A percentile compares a stretch with the other conserved stretches of the same genome.
Evolutionary conservation across 345 rosid species (phyloP).

Genomic region (Eutrema heterophyllum): DNA sequence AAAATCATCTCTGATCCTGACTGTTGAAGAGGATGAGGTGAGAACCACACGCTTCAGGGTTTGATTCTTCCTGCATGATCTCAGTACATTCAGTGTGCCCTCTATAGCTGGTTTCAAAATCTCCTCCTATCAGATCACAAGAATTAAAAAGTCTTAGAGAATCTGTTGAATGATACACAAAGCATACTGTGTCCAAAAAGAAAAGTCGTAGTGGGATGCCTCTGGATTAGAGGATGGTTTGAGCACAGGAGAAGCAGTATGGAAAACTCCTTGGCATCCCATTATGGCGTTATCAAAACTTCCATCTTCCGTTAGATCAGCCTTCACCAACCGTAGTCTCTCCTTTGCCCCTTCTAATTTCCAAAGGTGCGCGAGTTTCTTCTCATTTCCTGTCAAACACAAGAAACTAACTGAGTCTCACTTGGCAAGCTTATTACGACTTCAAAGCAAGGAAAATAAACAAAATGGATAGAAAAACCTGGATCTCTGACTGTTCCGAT

Average conservation of each 20-base stretch:
- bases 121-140: slow-evolving; percentile 49
- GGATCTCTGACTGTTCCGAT: slow-evolving; percentile 90
- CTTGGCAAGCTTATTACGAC: not conserved
- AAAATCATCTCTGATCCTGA: slow-evolving; percentile 62
- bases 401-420: not conserved
- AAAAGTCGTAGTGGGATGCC: slow-evolving; percentile 33
- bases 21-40: slow-evolving; percentile 84
- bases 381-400: slow-evolving; percentile 47
- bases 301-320: slow-evolving; percentile 64
- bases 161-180: not conserved
- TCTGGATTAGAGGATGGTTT: slow-evolving; percentile 73
- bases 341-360: slow-evolving; percentile 76
- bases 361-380: slow-evolving; percentile 75
- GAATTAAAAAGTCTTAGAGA: not conserved
- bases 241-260: slow-evolving; percentile 87
- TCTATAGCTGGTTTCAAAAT: slow-evolving; percentile 73
- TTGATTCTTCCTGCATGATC: slow-evolving; percentile 70
- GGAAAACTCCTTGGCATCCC: slow-evolving; percentile 89
- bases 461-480: slow-evolving; percentile 31
- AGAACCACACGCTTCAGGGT: slow-evolving; percentile 66
- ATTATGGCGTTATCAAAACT: slow-evolving; percentile 76
- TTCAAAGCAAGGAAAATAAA: not conserved
- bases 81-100: slow-evolving; percentile 78
- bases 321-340: slow-evolving; percentile 70
- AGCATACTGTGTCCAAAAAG: not conserved